These are phyloP conservation scores for Pseudogymnoascus sp. DNA, from an alignment of 2,329 filamentous ascomycete species.

Conservation along the genomic window DNA sequence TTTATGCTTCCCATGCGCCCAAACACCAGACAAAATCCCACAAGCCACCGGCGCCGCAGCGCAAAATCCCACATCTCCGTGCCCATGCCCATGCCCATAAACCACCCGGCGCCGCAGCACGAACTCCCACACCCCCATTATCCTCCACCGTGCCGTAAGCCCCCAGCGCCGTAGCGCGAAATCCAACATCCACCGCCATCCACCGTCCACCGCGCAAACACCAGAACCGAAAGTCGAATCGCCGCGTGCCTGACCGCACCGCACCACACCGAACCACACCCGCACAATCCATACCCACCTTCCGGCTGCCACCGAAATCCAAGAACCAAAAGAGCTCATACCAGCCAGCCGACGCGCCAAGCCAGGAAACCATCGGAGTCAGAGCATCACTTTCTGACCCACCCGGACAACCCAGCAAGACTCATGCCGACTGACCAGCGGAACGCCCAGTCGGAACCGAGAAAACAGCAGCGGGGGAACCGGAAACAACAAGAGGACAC, in stretches of 20 bases:
- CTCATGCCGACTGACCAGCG: background rate
- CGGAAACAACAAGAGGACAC: background rate
- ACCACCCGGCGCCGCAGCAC: background rate
- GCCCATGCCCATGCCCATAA: background rate
- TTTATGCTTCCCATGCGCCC: background rate
- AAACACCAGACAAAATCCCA: background rate
- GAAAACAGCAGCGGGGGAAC: background rate
- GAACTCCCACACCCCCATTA: background rate
- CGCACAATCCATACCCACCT: background rate
- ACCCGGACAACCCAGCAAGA: background rate
- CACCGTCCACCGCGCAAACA: background rate
- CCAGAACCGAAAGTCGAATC: background rate
- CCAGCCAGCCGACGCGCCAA: background rate
- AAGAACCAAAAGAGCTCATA: slow-evolving; percentile 3
- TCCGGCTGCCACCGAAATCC: background rate
- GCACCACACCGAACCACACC: background rate
- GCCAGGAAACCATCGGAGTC: background rate
- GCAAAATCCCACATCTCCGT: background rate
- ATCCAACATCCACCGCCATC: background rate
- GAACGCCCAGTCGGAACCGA: background rate
- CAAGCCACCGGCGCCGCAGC: background rate
- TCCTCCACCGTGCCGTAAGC: background rate
- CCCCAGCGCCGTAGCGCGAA: background rate
- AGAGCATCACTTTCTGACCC: slow-evolving; percentile 8
- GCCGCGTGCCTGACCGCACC: background rate